Evolutionary conservation across 768 basidiomycete genomes (phyloP), one percentile per base, ranked within the genome.

Genomic region (Serpula lacrymans): DNA sequence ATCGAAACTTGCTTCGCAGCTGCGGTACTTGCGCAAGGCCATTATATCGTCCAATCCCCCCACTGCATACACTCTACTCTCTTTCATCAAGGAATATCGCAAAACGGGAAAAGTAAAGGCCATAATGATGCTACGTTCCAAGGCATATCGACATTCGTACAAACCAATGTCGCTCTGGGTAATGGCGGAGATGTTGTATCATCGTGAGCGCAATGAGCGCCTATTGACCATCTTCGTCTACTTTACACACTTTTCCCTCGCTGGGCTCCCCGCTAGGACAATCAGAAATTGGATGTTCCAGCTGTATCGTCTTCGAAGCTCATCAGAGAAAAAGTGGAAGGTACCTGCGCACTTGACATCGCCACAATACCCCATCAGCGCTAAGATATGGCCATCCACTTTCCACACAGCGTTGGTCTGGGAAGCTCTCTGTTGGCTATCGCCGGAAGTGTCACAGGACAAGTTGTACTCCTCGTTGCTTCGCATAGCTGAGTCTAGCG

Each of bases 241-340:
- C 51, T 55, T 59, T 10, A 64, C 71, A 5, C 68, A 77, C 39
- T 84, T 82, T 49, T 70, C 69, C 40, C 46, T 68, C 6, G 58
- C 68, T 26, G 81, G 77, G 11, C 62, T 86, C n/a, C 80, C 83
- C 1, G 46, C 22, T 39, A 63, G 25, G 54, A 63, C 51, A n/a
- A n/a, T n/a, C n/a, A n/a, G n/a, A n/a, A n/a, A n/a, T n/a, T n/a
- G n/a, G n/a, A n/a, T n/a, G n/a, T n/a, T n/a, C n/a, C n/a, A n/a
- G n/a, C n/a, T n/a, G n/a, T n/a, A n/a, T n/a, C n/a, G n/a, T n/a
- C n/a, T n/a, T n/a, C n/a, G n/a, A n/a, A n/a, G n/a, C n/a, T n/a
- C n/a, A n/a, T n/a, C n/a, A n/a, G n/a, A n/a, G n/a, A n/a, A n/a
- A n/a, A n/a, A n/a, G n/a, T n/a, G n/a, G n/a, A n/a, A n/a, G n/a